Evolutionary conservation across 495 filamentous ascomycete genomes (phyloP).

Genomic region (Coniosporium apollinis): DNA sequence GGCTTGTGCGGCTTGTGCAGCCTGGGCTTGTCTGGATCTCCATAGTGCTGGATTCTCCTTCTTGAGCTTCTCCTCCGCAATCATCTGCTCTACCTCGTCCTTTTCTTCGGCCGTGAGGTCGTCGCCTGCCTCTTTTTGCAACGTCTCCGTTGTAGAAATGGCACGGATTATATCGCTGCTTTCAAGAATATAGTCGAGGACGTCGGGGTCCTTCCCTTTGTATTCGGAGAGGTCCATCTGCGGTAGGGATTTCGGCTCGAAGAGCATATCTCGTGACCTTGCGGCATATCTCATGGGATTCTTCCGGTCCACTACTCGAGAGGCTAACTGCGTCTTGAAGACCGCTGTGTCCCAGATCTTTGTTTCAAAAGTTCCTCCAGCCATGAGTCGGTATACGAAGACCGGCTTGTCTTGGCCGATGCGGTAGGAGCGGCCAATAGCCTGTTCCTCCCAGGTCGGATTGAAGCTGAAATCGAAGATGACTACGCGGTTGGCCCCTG

Average conservation of each 20-base stretch:
- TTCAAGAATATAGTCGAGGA: slow-evolving; percentile 53
- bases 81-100: slow-evolving; percentile 27
- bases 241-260: slow-evolving; percentile 33
- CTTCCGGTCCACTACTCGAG: slow-evolving; percentile 69
- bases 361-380: slow-evolving; percentile 67
- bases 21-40: slow-evolving; percentile 2
- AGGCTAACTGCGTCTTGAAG: slow-evolving; percentile 67
- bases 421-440: slow-evolving; percentile 74
- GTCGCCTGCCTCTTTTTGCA: slow-evolving; percentile 37
- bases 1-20: slow-evolving; percentile 1
- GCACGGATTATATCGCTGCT: slow-evolving; percentile 26
- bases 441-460: slow-evolving; percentile 71
- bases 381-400: slow-evolving; percentile 72
- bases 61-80: slow-evolving; percentile 28
- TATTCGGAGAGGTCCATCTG: slow-evolving; percentile 36
- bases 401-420: slow-evolving; percentile 72
- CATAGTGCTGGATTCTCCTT: slow-evolving; percentile 26
- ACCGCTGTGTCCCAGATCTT: slow-evolving; percentile 49
- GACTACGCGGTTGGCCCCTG: slow-evolving; percentile 71
- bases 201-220: slow-evolving; percentile 42
- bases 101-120: slow-evolving; percentile 39
- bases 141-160: slow-evolving; percentile 40
- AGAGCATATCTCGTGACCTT: slow-evolving; percentile 38
- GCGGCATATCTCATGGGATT: slow-evolving; percentile 42
- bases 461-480: slow-evolving; percentile 77